Conservation (phyloP, 495 filamentous ascomycete genomes). For the Hyphodiscus hymeniophilus region DNA sequence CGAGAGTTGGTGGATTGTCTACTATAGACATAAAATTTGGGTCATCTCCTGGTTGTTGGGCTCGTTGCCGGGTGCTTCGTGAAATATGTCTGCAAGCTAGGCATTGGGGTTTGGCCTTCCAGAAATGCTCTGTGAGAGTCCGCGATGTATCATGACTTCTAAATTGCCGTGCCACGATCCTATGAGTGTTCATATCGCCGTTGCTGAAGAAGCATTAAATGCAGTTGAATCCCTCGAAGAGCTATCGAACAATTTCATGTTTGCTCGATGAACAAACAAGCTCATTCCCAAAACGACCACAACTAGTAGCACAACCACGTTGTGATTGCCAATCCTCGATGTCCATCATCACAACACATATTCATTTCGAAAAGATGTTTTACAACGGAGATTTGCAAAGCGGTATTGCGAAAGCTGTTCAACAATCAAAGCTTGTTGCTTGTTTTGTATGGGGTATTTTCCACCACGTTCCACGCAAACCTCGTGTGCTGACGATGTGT, state of each 20-base stretch:
- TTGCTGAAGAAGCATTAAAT: not conserved
- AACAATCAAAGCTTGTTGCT: slow-evolving; percentile 52
- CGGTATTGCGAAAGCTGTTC: slow-evolving; percentile 67
- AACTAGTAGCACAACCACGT: not conserved
- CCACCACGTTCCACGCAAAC: slow-evolving; percentile 3
- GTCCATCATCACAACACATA: not conserved
- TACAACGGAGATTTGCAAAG: slow-evolving; percentile 69
- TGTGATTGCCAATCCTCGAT: not conserved
- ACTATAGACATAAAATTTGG: slow-evolving; percentile 71
- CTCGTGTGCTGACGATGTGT: slow-evolving; percentile 3
- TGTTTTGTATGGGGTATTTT: slow-evolving; percentile 54
- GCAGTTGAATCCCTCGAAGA: not conserved
- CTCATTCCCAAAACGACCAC: not conserved
- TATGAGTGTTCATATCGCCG: slow-evolving; percentile 15
- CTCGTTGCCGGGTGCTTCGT: slow-evolving; percentile 7
- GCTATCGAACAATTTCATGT: not conserved
- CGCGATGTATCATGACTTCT: not conserved
- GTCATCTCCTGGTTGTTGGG: slow-evolving; percentile 48
- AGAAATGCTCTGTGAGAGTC: not conserved
- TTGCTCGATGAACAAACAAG: slow-evolving; percentile 5
- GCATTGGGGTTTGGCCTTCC: slow-evolving; percentile 7
- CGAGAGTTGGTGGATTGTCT: slow-evolving; percentile 72
- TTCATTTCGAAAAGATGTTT: slow-evolving; percentile 51
- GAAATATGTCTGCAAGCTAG: slow-evolving; percentile 18
- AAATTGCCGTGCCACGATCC: slow-evolving; percentile 4